Evolutionary conservation across 371 early-diverging fungal species (phyloP), one percentile per base, ranked within the genome.

Genomic region (Mucor velutinosus): DNA sequence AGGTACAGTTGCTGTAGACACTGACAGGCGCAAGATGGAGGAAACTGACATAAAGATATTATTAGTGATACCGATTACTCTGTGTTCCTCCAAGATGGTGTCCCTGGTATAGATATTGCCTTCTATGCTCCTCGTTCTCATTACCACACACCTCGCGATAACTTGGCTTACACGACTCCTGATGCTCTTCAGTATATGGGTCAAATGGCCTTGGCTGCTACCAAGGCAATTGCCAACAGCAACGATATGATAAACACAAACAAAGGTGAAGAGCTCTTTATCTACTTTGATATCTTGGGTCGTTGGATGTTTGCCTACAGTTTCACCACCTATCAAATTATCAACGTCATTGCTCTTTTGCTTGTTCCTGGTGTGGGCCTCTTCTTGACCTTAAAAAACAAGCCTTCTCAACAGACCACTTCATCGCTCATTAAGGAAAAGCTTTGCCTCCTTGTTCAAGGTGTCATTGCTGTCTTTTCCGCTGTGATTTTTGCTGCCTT

Each of bases 51-150:
- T n/a, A n/a, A n/a, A n/a, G n/a, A n/a, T 27, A 23, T 51, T 0
- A 35, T 57, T 14, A 87, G 91, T 66, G 90, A 83, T 57, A 93
- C 93, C 4, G 93, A 93, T 73, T 92, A 84, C 73, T 78, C 86
- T 4, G 77, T 90, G 0, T 91, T 89, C 67, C 78, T 85, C 2
- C 65, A 76, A 15, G 67, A 85, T 45, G 84, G 87, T 17, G 71
- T 87, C 12, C 92, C 92, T n/a, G 93, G 93, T 10, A 58, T 93
- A 5, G 93, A 93, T 67, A 81, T 92, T 72, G 92, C 93, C 6
- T 90, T 92, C 49, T 89, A 89, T 58, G 74, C 84, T 41, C 85
- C 84, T 59, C 84, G 93, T 41, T 86, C 87, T 10, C 84, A 90
- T 35, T 93, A 93, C 62, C 93, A 93, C 65, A 89, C 92, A 0